Percentiles rank a stretch among this genome's conserved stretches.
These are phyloP conservation scores for Petunia hybrid DNA, from an alignment of 305 asterid genomes.

Conservation along the genomic window DNA sequence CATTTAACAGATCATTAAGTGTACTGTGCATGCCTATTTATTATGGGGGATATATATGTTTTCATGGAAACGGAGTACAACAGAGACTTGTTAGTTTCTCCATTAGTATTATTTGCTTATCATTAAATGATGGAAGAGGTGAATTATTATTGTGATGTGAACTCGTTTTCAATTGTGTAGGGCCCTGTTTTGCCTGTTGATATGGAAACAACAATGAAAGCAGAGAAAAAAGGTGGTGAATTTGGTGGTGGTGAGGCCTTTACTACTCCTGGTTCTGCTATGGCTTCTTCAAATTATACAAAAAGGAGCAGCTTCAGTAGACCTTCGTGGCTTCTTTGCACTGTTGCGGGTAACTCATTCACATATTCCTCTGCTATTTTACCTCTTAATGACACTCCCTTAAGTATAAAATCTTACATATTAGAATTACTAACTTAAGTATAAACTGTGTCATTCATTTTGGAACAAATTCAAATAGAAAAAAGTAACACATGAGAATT, in stretches of 20 bases:
- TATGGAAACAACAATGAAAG: conserved; percentile 30
- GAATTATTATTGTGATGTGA: conserved; percentile 1
- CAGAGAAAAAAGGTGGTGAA: not conserved
- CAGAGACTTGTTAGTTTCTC: not conserved
- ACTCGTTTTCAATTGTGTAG: not conserved
- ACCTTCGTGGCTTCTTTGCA: conserved; percentile 41
- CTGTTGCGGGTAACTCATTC: conserved; percentile 31
- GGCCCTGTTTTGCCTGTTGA: conserved; percentile 16
- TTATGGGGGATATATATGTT: not conserved
- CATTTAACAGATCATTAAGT: not conserved
- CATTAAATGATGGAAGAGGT: not conserved
- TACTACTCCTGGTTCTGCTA: not conserved
- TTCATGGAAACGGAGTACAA: not conserved
- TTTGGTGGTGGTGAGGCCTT: not conserved
- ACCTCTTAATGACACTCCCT: too few species aligned
- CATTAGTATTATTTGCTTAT: not conserved
- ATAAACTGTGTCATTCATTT: too few species aligned
- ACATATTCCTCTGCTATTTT: not conserved
- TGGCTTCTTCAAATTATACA: conserved; percentile 31
- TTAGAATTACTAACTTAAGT: too few species aligned
- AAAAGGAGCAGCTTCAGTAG: conserved; percentile 33
- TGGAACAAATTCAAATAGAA: too few species aligned
- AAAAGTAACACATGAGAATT: too few species aligned
- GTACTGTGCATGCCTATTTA: not conserved
- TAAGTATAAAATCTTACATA: too few species aligned